phyloP scores from a whole-genome alignment of 208 protist species.

The Crithidia expoeki region DNA sequence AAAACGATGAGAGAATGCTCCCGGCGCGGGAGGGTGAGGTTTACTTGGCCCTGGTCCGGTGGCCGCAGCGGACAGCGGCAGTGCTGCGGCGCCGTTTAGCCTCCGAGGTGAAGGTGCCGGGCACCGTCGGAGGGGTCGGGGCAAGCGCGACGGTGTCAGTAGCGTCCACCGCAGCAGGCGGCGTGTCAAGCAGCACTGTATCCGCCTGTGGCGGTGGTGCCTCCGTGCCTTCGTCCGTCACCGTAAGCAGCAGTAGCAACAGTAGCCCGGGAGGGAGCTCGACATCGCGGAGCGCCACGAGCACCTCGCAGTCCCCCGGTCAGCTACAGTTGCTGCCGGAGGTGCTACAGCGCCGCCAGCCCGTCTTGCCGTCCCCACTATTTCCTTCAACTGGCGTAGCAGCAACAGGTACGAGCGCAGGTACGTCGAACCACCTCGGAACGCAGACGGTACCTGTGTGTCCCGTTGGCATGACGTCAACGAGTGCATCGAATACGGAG shows the following conservation, averaged over 20 bases:
- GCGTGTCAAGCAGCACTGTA: not conserved
- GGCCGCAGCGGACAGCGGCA: constrained; percentile 57
- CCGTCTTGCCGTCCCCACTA: constrained; percentile 11
- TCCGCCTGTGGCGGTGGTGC: not conserved
- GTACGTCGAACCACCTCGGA: not conserved
- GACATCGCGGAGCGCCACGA: not conserved
- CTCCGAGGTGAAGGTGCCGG: constrained; percentile 23
- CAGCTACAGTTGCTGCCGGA: constrained; percentile 19
- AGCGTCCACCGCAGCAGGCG: not conserved
- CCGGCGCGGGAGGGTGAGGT: constrained; percentile 68
- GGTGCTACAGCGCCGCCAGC: constrained; percentile 13
- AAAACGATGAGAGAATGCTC: constrained; percentile 57
- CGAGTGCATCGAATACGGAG: not conserved
- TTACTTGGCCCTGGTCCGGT: constrained; percentile 61
- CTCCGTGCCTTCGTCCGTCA: not conserved
- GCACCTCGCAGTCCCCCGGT: constrained; percentile 13
- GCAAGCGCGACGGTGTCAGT: not conserved
- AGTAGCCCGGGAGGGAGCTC: not conserved
- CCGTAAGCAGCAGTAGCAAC: constrained; percentile 10
- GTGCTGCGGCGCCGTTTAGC: constrained; percentile 55
- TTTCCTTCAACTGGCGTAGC: constrained; percentile 3
- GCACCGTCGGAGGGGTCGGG: not conserved
- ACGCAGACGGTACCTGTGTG: constrained; percentile 5
- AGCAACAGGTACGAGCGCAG: not conserved
- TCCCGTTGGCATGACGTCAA: constrained; percentile 1